Evolutionary conservation across 208 protist genomes (phyloP).

Genomic region (Crithidia bombi): DNA sequence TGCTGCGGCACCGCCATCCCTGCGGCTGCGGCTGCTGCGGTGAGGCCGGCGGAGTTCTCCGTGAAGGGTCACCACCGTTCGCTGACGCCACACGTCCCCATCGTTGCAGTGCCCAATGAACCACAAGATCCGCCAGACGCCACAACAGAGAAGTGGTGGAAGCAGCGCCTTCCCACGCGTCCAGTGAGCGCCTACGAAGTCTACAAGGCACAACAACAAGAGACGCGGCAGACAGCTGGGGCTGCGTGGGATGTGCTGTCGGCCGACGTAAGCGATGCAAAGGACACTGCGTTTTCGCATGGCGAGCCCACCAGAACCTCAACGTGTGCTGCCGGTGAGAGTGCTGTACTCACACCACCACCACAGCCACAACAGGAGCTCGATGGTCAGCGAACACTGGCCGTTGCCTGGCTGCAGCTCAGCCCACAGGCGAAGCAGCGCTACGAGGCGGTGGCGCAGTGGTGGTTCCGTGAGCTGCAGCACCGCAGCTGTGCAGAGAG

Average conservation of each 20-base stretch:
- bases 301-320: too few species aligned
- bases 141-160: not conserved
- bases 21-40: too few species aligned
- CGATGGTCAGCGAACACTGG: constrained; percentile 5
- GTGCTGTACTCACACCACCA: not conserved
- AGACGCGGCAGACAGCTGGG: not conserved
- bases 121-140: not conserved
- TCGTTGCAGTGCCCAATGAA: not conserved
- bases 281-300: too few species aligned
- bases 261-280: too few species aligned
- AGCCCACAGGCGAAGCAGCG: constrained; percentile 3
- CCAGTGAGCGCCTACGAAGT: constrained; percentile 31
- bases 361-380: not conserved
- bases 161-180: constrained; percentile 10
- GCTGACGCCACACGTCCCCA: not conserved
- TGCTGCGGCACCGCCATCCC: constrained; percentile 33
- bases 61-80: not conserved
- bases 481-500: not conserved
- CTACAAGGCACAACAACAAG: constrained; percentile 12
- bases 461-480: constrained; percentile 1
- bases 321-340: too few species aligned
- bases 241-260: too few species aligned
- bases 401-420: constrained; percentile 28
- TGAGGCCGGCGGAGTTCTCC: not conserved
- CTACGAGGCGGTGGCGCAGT: constrained; percentile 26